Evolutionary conservation across 805 yeast species (phyloP), one percentile per base, ranked within the genome.

Genomic region (Ogataea paradorogensis): DNA sequence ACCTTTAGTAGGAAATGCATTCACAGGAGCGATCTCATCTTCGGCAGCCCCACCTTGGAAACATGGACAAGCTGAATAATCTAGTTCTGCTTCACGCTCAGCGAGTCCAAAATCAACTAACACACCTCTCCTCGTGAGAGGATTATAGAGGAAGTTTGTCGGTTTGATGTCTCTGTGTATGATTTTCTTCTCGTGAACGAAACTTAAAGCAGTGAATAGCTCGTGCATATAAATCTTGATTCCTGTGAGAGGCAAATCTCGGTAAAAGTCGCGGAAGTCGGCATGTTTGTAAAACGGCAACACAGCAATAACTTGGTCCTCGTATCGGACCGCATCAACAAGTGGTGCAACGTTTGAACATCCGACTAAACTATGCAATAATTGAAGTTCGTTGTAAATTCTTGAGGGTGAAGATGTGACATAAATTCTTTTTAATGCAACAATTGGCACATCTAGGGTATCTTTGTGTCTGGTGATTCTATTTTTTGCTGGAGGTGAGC

Each of bases 341-440:
- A 93, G 66, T 1, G 97, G 96, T 1, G 96, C 95, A 22, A 93
- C 88, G 47, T 82, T 78, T 1, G 76, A 69, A 46, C 82, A 79
- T 0, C 86, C 86, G 7, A 82, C 71, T 35, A 87, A 62, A 46
- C 73, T 74, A 56, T 84, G 83, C 23, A 93, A 70, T 33, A 93
- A 66, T 48, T 82, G 82, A 47, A 93, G 73, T 61, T 93, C 99
- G 59, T 90, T 90, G 52, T 77, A 80, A 30, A 93, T 91, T 62
- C 99, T 74, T 47, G 79, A 82, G 0, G 98, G 97, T 7, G 97
- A 88, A 1, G 96, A 86, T 0, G 99, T 93, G 15, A 90, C 98
- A 61, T 91, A 90, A 33, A 93, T 88, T 55, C 93, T 78, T 59
- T 93, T 93, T 50, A 93, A 69, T 2, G 99, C 99, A 42, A 93